Base-by-base conservation (phyloP, 23 red algal species). In the Cyanidioschyzon merolae region DNA sequence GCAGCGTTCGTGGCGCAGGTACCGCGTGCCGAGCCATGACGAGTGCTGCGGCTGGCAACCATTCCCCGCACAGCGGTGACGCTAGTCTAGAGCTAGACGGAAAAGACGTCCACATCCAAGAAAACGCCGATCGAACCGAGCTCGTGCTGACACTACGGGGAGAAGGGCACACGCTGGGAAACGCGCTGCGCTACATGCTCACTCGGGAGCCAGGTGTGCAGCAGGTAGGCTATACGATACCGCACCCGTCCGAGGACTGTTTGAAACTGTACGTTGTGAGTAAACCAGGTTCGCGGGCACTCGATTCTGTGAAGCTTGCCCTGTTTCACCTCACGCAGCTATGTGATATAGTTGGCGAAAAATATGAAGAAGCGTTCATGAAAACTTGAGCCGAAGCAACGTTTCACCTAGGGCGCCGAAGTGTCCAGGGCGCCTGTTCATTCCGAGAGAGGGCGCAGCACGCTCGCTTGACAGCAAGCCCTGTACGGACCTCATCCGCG, bases 141-240 rank as follows among this genome's bases (percentile, higher is more conserved):
- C 67, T 87, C 51, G 91, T 88, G 17, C 79, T 98, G 67, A 71
- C 79, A 0, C 68, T 98, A 15, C 77, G 67, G 0, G 84, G 75
- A 58, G 94, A 98, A 67, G 94, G 90, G 37, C 94, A 98, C 79
- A 98, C 94, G 1, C 81, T 98, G 21, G 94, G 94, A 2, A 98
- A 98, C 67, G 84, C 84, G 29, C 34, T 98, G 50, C 88, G 94
- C 7, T 98, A 98, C 50, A 68, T 98, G n/a, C 63, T 98, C 24
- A 50, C 80, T 2, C 83, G 83, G 34, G 87, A 92, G 27, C 58
- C 54, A 34, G 41, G 77, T 24, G 88, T 91, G 0, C 74, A 91
- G 76, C 90, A 90, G 74, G 87, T 81, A 63, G 88, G 94, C 26
- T 98, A 98, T 75, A 90, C 80, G 39, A 88, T 98, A n/a, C 94